Percentiles rank a stretch among this genome's conserved stretches.
Conservation (phyloP, 139 green algal species). For the Tetraselmis chui region DNA sequence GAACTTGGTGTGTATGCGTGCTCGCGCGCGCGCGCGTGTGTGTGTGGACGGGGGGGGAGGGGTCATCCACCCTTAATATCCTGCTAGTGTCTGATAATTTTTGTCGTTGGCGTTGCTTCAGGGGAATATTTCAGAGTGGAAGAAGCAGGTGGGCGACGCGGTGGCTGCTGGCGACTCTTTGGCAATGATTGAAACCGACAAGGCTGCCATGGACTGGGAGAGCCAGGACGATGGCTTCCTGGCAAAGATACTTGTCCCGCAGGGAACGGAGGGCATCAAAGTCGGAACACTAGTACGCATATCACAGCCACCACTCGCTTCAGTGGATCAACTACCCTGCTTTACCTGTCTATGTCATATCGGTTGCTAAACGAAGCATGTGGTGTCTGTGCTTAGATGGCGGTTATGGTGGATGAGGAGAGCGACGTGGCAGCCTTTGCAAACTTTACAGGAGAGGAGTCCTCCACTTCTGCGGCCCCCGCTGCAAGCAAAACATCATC, state of each 20-base stretch:
- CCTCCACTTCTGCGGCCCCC: not conserved
- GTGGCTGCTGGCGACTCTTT: conserved; percentile 63
- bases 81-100: too few species aligned
- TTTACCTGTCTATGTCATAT: too few species aligned
- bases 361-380: too few species aligned
- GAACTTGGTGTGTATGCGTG: too few species aligned
- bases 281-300: conserved; percentile 53
- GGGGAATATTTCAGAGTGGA: conserved; percentile 85
- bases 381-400: too few species aligned
- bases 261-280: conserved; percentile 41
- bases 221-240: conserved; percentile 58
- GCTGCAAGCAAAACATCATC: too few species aligned
- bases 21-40: too few species aligned
- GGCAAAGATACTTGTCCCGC: conserved; percentile 54
- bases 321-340: too few species aligned
- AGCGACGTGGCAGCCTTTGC: conserved; percentile 53
- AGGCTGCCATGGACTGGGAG: conserved; percentile 58
- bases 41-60: too few species aligned
- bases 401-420: conserved; percentile 70
- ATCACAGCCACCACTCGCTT: too few species aligned
- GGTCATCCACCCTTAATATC: too few species aligned
- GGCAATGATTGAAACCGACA: conserved; percentile 93
- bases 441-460: conserved; percentile 51
- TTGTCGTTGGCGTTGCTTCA: too few species aligned
- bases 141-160: conserved; percentile 62